phyloP scores from a whole-genome alignment of 2,329 filamentous ascomycete species.

The Diaporthe ampelina region DNA sequence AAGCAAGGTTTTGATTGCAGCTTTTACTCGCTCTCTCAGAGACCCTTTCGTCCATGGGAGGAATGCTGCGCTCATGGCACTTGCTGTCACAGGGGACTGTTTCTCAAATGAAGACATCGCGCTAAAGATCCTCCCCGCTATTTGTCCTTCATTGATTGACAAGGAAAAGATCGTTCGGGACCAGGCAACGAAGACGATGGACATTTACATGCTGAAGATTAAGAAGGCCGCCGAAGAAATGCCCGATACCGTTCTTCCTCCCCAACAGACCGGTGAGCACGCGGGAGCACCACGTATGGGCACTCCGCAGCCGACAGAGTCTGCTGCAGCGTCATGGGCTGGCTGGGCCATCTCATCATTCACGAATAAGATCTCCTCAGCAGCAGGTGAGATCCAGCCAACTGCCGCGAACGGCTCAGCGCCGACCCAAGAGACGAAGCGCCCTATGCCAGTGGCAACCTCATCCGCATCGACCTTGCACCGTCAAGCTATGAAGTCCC shows the following conservation, averaged over 20 bases:
- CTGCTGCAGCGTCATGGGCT: constrained; percentile 80
- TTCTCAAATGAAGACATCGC: constrained; percentile 95
- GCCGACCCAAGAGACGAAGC: constrained; percentile 53
- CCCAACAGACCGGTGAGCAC: constrained; percentile 65
- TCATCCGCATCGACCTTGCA: constrained; percentile 71
- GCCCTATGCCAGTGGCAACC: constrained; percentile 52
- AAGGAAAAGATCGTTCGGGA: constrained; percentile 96
- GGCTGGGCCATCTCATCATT: constrained; percentile 99
- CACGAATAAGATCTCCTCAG: constrained; percentile 90
- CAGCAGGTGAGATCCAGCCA: constrained; percentile 87
- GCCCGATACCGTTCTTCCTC: constrained; percentile 84
- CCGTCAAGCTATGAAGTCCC: constrained; percentile 70
- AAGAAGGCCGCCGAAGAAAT: constrained; percentile 83
- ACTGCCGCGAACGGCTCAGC: constrained; percentile 59
- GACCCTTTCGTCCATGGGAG: constrained; percentile 96
- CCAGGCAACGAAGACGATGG: constrained; percentile 90
- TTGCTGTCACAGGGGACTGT: constrained; percentile 86
- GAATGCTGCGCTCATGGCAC: constrained; percentile 88
- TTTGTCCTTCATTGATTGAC: constrained; percentile 89
- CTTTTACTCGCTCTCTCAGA: constrained; percentile 88
- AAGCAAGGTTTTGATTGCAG: constrained; percentile 91
- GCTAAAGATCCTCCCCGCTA: constrained; percentile 82
- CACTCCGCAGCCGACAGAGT: constrained; percentile 75
- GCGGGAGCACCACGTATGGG: constrained; percentile 79
- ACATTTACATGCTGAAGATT: constrained; percentile 86